phyloP scores from a whole-genome alignment of 2,329 filamentous ascomycete genomes.

The Apiospora sp. region DNA sequence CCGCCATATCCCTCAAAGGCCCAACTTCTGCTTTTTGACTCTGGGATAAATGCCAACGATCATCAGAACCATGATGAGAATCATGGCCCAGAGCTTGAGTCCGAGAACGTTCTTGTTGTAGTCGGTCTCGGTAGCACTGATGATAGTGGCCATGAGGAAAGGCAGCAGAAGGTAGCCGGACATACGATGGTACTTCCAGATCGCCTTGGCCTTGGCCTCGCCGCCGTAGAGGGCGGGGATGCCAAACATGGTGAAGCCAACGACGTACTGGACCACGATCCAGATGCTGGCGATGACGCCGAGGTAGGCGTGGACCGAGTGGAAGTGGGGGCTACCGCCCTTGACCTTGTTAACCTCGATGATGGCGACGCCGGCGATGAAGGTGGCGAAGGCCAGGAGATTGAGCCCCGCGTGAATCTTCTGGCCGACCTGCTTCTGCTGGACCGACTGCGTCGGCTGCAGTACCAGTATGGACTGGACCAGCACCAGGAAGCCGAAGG shows the following conservation, averaged over 20 bases:
- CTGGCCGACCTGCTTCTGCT: slow-evolving; percentile 72
- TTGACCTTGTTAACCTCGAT: slow-evolving; percentile 87
- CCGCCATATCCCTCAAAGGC: slow-evolving; percentile 48
- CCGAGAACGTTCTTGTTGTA: slow-evolving; percentile 74
- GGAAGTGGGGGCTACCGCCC: slow-evolving; percentile 75
- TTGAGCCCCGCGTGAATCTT: slow-evolving; percentile 75
- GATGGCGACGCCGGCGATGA: slow-evolving; percentile 71
- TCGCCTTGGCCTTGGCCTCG: slow-evolving; percentile 77
- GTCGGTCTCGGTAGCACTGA: slow-evolving; percentile 77
- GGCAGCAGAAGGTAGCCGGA: slow-evolving; percentile 78
- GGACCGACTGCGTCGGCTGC: slow-evolving; percentile 82
- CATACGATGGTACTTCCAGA: slow-evolving; percentile 90
- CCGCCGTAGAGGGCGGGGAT: slow-evolving; percentile 75
- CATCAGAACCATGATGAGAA: slow-evolving; percentile 71
- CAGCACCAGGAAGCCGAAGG: slow-evolving; percentile 74
- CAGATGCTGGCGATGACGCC: slow-evolving; percentile 79
- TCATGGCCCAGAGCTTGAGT: slow-evolving; percentile 79
- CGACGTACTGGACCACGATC: slow-evolving; percentile 74
- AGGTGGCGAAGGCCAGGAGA: slow-evolving; percentile 65
- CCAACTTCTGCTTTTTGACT: slow-evolving; percentile 84
- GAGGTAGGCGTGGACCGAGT: slow-evolving; percentile 81
- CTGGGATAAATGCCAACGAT: slow-evolving; percentile 78
- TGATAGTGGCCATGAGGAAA: slow-evolving; percentile 76
- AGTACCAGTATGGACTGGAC: slow-evolving; percentile 84
- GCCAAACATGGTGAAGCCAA: slow-evolving; percentile 87